Conservation (phyloP, 2,329 filamentous ascomycete genomes). For the Mollisia scopiformis region DNA sequence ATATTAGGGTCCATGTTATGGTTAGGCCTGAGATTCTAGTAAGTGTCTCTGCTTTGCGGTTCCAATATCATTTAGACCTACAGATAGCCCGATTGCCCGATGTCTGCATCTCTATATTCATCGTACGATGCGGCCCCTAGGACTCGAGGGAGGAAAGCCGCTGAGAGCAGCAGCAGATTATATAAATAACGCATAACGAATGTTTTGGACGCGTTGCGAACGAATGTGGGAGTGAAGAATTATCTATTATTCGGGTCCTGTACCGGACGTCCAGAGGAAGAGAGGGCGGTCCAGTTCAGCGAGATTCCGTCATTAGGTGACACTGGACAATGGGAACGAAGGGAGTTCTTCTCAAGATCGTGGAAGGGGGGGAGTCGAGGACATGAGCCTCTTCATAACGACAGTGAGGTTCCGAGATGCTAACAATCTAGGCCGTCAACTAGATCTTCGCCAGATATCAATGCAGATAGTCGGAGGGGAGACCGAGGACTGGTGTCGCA, state of each 20-base stretch:
- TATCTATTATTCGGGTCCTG: not conserved
- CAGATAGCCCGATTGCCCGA: constrained; percentile 36
- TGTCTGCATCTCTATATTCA: constrained; percentile 32
- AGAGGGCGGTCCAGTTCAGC: not conserved
- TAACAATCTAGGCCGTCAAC: not conserved
- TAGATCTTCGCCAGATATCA: not conserved
- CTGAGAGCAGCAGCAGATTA: constrained; percentile 1
- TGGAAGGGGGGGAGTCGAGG: not conserved
- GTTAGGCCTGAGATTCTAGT: constrained; percentile 29
- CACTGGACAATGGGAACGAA: not conserved
- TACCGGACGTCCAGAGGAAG: not conserved
- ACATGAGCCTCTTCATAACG: not conserved
- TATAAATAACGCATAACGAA: constrained; percentile 17
- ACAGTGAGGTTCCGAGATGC: not conserved
- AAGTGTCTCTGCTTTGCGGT: not conserved
- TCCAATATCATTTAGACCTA: not conserved
- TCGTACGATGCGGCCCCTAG: constrained; percentile 28
- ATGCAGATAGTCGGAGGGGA: not conserved
- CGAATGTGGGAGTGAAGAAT: not conserved
- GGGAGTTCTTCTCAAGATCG: not conserved
- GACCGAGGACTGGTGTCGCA: not conserved
- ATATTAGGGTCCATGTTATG: constrained; percentile 44
- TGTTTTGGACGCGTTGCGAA: not conserved
- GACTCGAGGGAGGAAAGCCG: constrained; percentile 5
- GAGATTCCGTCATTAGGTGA: not conserved